A percentile compares a stretch with the other conserved stretches of the same genome.
Evolutionary conservation across 768 basidiomycete species (phyloP).

Genomic region (Hygrophorus russula): DNA sequence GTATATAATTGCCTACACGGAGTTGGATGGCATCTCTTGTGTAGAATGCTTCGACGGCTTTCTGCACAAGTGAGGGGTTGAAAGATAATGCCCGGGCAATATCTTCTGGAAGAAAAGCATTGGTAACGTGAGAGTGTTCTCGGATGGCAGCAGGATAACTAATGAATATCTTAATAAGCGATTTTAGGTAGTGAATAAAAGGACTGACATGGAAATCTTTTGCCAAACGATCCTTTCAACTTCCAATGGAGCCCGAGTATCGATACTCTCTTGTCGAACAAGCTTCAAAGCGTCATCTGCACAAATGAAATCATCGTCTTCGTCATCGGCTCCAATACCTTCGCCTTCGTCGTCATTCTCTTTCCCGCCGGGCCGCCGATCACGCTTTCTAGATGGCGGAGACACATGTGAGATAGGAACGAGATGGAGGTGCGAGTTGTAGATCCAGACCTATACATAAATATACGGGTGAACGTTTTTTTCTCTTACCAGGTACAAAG

Average conservation of each 20-base stretch:
- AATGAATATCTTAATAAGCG: conserved; percentile 1
- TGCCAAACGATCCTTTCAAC: conserved; percentile 63
- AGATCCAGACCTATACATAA: conserved; percentile 77
- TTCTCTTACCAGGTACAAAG: conserved; percentile 21
- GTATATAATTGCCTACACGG: conserved; percentile 43
- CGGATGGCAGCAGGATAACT: conserved; percentile 59
- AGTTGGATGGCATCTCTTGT: conserved; percentile 87
- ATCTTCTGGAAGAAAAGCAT: conserved; percentile 70
- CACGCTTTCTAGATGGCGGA: conserved; percentile 42
- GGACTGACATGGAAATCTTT: conserved; percentile 51
- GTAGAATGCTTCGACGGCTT: conserved; percentile 88
- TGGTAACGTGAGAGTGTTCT: conserved; percentile 65
- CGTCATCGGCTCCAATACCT: conserved; percentile 18
- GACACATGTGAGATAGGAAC: conserved; percentile 74
- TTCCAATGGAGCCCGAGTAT: conserved; percentile 47
- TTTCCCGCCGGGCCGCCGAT: conserved; percentile 28
- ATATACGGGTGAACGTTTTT: conserved; percentile 18
- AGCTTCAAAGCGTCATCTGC: conserved; percentile 52
- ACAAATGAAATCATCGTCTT: conserved; percentile 41
- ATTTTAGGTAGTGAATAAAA: conserved; percentile 1
- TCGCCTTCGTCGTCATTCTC: conserved; percentile 43
- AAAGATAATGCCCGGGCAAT: conserved; percentile 61
- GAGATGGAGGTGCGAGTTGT: conserved; percentile 73
- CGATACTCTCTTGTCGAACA: conserved; percentile 38
- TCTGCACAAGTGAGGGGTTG: conserved; percentile 66